Conservation (phyloP, 768 basidiomycete species). For the Clavulina sp. region DNA sequence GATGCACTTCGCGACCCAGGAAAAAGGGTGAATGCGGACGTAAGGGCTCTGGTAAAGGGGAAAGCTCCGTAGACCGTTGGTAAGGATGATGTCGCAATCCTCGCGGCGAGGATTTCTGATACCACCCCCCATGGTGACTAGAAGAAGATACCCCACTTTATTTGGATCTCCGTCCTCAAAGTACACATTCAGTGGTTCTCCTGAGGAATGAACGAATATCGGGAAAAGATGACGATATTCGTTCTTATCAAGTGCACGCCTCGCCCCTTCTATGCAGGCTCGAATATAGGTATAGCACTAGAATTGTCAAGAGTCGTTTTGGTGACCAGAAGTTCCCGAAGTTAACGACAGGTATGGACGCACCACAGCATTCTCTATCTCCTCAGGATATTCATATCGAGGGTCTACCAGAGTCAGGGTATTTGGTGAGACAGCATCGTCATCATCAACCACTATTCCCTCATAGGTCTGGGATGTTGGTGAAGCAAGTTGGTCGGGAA, state of each 20-base stretch:
- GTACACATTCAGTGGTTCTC: neutral
- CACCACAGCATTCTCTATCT: neutral
- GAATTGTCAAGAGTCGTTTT: neutral
- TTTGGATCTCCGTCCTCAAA: neutral
- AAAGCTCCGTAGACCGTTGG: neutral
- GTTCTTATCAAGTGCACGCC: neutral
- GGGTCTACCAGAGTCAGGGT: neutral
- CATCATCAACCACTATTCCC: neutral
- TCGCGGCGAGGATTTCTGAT: too few species aligned
- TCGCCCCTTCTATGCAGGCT: neutral
- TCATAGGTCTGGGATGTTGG: neutral
- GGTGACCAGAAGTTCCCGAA: neutral
- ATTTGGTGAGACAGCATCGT: neutral
- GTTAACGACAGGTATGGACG: neutral
- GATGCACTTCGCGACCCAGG: neutral
- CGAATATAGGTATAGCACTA: neutral
- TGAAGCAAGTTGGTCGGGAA: too few species aligned
- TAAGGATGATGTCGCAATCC: neutral
- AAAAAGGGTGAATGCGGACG: neutral
- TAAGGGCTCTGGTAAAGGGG: neutral
- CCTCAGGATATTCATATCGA: neutral
- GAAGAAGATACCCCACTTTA: neutral
- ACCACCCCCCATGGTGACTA: neutral
- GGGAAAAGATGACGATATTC: neutral
- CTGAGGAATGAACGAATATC: neutral